Base-by-base conservation (phyloP, 495 filamentous ascomycete species). In the Penicillium atrosanguineum region DNA sequence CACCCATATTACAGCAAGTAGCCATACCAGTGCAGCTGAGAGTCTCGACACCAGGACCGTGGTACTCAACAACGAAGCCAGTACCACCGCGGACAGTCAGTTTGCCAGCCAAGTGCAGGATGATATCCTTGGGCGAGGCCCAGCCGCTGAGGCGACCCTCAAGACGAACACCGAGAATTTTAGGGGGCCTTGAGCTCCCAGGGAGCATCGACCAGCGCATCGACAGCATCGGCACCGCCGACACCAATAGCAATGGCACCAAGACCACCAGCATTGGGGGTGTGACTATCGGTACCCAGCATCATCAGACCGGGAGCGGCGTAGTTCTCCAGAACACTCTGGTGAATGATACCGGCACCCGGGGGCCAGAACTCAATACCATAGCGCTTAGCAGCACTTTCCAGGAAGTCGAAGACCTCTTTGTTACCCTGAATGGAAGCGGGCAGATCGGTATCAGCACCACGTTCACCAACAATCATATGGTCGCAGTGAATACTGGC, bases 351-450 rank as follows among this genome's bases (percentile, higher is more conserved):
- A 54, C 94, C 94, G n/a, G 94, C 94, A 47, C 95, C 95, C 0
- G 94, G 94, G 2, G 94, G 90, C 94, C 94, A 98, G 70, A 98
- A 98, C 68, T 97, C 93, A 59, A 98, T 96, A 20, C 94, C 94
- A 67, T 96, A 98, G 62, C 91, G 94, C 79, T 90, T 93, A 6
- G 88, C 87, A 1, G 94, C 94, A 41, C 88, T 94, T 75, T 95
- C 93, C 46, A 98, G 68, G 71, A 97, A 98, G 71, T 98, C 91
- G 65, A 95, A 98, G 4, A 98, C 91, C 75, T 98, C 94, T 68
- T 90, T 88, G 69, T 98, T 98, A 36, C 90, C 89, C 73, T 87
- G 77, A 48, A 98, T 96, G 39, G 89, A 92, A 21, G 83, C 82
- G 12, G 91, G 85, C 31, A 98, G 73, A 76, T 98, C 94, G 26